Evolutionary conservation across 495 filamentous ascomycete species (phyloP), one percentile per base, ranked within the genome.

Genomic region (Wilcoxina mikolae): DNA sequence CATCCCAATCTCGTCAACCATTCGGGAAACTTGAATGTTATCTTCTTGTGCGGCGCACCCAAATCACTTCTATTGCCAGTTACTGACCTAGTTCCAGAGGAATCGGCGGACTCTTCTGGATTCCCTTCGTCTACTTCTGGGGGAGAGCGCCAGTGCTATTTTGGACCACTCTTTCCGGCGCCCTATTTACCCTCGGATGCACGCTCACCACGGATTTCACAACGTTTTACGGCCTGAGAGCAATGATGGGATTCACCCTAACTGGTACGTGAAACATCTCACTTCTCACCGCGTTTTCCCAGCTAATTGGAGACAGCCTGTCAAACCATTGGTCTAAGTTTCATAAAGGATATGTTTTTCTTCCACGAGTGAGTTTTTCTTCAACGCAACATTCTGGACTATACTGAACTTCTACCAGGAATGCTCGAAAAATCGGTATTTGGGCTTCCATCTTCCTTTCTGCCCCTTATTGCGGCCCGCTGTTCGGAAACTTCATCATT

Each of bases 41-140:
- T 80, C 55, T 77, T 78, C 70, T 58, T 79, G 0, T 77, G 75
- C 2, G 71, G 70, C 1, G 12, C 31, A n/a, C 43, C 20, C 23
- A 20, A 4, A 25, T 15, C 3, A 20, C 18, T 9, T 45, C 4
- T 18, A 7, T 18, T 33, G 17, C 27, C 10, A 53, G 18, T 18
- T 7, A 18, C n/a, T 54, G 18, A 46, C 2, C 24, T n/a, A 20
- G 11, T 7, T 29, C 11, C 18, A 56, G 54, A 10, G 60, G 60
- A 1, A 58, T 64, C 25, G 60, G 60, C 2, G 58, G 60, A 53
- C 35, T 64, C 24, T 18, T 58, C 2, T 56, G 60, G 15, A 58
- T 64, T 4, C 60, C 60, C 2, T 64, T 64, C 29, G 56, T 51
- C 3, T 51, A 58, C 26, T 54, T 60, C 24, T 64, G 54, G 55